phyloP scores from a whole-genome alignment of 108 stramenopile genomes.

The Ochromonas danica region DNA sequence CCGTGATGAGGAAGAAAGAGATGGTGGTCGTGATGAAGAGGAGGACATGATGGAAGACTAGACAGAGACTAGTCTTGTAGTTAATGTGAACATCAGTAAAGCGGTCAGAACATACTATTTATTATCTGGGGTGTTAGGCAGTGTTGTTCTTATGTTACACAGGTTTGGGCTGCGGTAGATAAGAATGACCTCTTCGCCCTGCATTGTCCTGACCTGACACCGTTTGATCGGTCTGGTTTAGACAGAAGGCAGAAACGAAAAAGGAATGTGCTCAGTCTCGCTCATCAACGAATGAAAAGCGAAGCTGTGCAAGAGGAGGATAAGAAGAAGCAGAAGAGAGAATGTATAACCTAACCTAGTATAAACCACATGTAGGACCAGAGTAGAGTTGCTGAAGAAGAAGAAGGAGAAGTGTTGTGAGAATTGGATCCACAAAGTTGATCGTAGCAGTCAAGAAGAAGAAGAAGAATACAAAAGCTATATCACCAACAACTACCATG shows the following conservation, averaged over 20 bases:
- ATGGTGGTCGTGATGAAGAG: slow-evolving; percentile 14
- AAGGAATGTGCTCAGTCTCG: slow-evolving; percentile 9
- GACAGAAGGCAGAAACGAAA: slow-evolving; percentile 15
- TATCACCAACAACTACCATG: too few relatives aligned
- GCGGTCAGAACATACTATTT: slow-evolving; percentile 15
- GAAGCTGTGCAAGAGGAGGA: too few relatives aligned
- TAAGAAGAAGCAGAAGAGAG: too few relatives aligned
- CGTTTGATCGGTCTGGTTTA: slow-evolving; percentile 15
- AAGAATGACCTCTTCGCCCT: slow-evolving; percentile 14
- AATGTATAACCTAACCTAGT: too few relatives aligned
- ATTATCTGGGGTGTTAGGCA: slow-evolving; percentile 15
- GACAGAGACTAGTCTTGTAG: slow-evolving; percentile 15
- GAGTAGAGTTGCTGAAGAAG: too few relatives aligned
- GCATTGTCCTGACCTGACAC: slow-evolving; percentile 13
- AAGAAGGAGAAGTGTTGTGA: too few relatives aligned
- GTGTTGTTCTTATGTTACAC: slow-evolving; percentile 16
- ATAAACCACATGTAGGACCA: too few relatives aligned
- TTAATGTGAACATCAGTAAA: slow-evolving; percentile 17
- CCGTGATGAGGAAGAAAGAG: slow-evolving; percentile 14
- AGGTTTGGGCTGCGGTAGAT: slow-evolving; percentile 13
- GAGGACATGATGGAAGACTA: slow-evolving; percentile 15
- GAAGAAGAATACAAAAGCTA: too few relatives aligned
- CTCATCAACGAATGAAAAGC: slow-evolving; percentile 5
- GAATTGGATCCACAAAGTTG: too few relatives aligned
- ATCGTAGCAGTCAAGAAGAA: too few relatives aligned